These are phyloP conservation scores for Oryza australiensis DNA, from an alignment of 176 grass and related monocot species.

Conservation along the genomic window DNA sequence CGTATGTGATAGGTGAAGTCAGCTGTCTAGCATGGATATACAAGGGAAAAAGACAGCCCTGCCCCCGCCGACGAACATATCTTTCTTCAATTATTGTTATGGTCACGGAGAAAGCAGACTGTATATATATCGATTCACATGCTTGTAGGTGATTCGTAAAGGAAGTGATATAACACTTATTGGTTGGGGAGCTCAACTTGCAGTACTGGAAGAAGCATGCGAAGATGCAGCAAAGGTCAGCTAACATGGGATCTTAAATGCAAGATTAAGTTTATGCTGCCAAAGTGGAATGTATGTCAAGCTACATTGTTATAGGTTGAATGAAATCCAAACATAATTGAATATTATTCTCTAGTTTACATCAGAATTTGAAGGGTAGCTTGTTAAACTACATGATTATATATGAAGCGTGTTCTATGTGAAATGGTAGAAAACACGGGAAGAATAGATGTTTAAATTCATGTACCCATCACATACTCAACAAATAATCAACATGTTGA, in stretches of 20 bases:
- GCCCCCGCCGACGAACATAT: too few relatives aligned
- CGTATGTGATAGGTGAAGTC: too few relatives aligned
- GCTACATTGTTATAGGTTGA: neutral
- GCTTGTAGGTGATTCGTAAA: slow-evolving; percentile 70
- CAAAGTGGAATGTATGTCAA: neutral
- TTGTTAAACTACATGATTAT: neutral
- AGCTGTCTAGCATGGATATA: too few relatives aligned
- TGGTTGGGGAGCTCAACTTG: slow-evolving; percentile 96
- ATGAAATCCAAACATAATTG: neutral
- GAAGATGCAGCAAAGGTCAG: slow-evolving; percentile 81
- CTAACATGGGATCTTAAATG: neutral
- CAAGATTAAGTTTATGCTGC: neutral
- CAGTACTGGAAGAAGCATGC: slow-evolving; percentile 78
- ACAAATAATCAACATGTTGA: neutral
- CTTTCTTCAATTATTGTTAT: neutral
- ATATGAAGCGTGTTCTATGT: neutral
- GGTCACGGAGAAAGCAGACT: neutral
- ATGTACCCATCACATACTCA: too few relatives aligned
- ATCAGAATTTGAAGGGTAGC: neutral
- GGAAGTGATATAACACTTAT: slow-evolving; percentile 87
- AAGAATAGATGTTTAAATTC: neutral
- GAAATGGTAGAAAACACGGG: neutral
- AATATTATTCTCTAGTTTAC: neutral
- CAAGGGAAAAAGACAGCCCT: too few relatives aligned
- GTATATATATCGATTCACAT: neutral